Evolutionary conservation across 305 asterid species (phyloP), one percentile per base, ranked within the genome.

Genomic region (Fraxinus greggii): DNA sequence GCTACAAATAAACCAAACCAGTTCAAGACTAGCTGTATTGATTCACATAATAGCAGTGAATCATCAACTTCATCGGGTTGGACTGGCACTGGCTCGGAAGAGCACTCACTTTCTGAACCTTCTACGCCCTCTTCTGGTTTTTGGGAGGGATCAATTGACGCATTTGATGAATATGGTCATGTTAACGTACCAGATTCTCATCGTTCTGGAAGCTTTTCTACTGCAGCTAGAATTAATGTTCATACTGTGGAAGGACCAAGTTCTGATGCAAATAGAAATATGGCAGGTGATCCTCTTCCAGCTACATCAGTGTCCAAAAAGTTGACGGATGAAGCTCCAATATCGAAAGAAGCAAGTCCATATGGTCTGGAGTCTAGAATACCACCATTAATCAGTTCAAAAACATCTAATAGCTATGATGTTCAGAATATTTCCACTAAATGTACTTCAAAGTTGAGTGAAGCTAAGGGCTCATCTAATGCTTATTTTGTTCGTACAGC

Each of bases 91-190:
- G 87, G 82, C 78, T 85, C 88, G 75, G 81, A 85, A 72, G 92
- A 88, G 69, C 82, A 87, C 80, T 86, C 87, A 72, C 78, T 85
- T 73, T 87, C 90, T 54, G 90, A 83, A 82, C 88, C 94, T 42
- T 88, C 95, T 77, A 84, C 91, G 81, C 85, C 90, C 82, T 88
- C 92, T 13, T 87, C 91, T 87, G 92, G 83, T 75, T 93, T 92
- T 76, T 92, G 97, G 95, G 92, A 85, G 73, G 96, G 91, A 83
- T 56, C 88, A 78, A 78, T 87, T 84, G 90, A 86, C 61, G 80
- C 85, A 70, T 42, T 77, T 78, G 82, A 84, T 82, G 89, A 85
- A 42, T 79, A 77, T 76, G 65, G 83, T 73, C 88, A 82, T 75
- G 51, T 70, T 77, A 83, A 86, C 40, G 76, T 76, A 78, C 78